phyloP scores from a whole-genome alignment of 2,329 filamentous ascomycete genomes.

The Fusarium pseudonygamai region DNA sequence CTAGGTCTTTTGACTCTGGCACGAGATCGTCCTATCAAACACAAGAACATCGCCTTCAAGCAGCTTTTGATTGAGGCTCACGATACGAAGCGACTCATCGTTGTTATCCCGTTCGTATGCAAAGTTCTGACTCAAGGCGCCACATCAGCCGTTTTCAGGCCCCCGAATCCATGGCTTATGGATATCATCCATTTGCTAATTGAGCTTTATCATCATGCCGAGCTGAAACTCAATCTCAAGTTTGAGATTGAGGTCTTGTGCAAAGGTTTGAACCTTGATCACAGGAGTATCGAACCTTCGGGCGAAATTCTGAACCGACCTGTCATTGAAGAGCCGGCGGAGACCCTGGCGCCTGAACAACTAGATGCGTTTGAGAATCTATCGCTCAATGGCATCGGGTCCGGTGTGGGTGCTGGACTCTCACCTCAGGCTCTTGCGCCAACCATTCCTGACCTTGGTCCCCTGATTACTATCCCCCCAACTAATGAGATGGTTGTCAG shows the following conservation, averaged over 20 bases:
- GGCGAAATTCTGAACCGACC: slow-evolving; percentile 84
- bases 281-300: slow-evolving; percentile 89
- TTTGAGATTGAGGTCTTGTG: slow-evolving; percentile 99
- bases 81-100: slow-evolving; percentile 87
- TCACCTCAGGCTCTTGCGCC: slow-evolving; percentile 81
- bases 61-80: slow-evolving; percentile 93
- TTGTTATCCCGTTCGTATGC: slow-evolving; percentile 97
- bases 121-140: slow-evolving; percentile 90
- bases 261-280: slow-evolving; percentile 89
- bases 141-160: slow-evolving; percentile 87
- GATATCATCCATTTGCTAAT: slow-evolving; percentile 92
- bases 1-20: slow-evolving; percentile 92
- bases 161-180: slow-evolving; percentile 98
- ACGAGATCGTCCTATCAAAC: slow-evolving; percentile 92
- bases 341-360: slow-evolving; percentile 70
- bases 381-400: slow-evolving; percentile 76
- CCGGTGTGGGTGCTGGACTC: slow-evolving; percentile 75
- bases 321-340: slow-evolving; percentile 68
- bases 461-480: slow-evolving; percentile 81
- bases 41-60: slow-evolving; percentile 97
- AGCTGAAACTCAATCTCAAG: slow-evolving; percentile 95
- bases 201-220: slow-evolving; percentile 91
- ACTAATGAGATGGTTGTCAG: slow-evolving; percentile 82
- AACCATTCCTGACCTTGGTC: slow-evolving; percentile 83
- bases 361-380: slow-evolving; percentile 86